Base-by-base conservation (phyloP, 352 stramenopile genomes). In the Aphanomyces stellatus region DNA sequence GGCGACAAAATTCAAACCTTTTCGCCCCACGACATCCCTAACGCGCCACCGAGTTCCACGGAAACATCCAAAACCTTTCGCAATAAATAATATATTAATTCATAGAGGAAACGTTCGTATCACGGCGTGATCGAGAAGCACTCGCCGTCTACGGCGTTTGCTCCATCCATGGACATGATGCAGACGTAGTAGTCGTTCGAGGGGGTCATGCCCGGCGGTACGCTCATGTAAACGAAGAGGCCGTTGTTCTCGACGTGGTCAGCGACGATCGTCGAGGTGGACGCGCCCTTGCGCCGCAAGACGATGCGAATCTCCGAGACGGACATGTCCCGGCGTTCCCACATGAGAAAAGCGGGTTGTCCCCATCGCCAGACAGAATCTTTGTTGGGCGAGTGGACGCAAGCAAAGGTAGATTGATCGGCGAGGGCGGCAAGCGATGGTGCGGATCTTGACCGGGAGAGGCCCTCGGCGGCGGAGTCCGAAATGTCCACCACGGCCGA, bases 181-280 rank as follows among this genome's bases (percentile, higher is more conserved):
- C 37, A 33, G 6, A 67, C 33, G 33, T 55, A 67, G 42, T 67
- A 67, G 34, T 67, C 60, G 2, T 41, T 57, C 17, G 48, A 37
- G 22, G 48, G 48, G 11, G n/a, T 56, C 4, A 53, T 40, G 2
- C 37, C 27, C 34, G 49, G 19, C 33, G 60, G 60, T 7, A 67
- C 60, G 8, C n/a, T 19, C 35, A 57, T 55, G 24, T 57, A 48
- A 3, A 67, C 42, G 27, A 67, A 67, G 30, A 67, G 34, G 6
- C 60, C 60, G 34, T 67, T 67, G 60, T 67, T 67, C 25, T 67
- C 60, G 11, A 67, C 60, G n/a, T 67, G 60, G 22, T 67, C 60
- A 15, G 60, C 60, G 34, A 67, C 33, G 43, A 67, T 55, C n/a
- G 60, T 67, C 24, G 25, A 59, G 10, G 41, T 35, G 6, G 33